Conservation (phyloP, 192 early-diverging fungal species). For the Podila minutissima region DNA sequence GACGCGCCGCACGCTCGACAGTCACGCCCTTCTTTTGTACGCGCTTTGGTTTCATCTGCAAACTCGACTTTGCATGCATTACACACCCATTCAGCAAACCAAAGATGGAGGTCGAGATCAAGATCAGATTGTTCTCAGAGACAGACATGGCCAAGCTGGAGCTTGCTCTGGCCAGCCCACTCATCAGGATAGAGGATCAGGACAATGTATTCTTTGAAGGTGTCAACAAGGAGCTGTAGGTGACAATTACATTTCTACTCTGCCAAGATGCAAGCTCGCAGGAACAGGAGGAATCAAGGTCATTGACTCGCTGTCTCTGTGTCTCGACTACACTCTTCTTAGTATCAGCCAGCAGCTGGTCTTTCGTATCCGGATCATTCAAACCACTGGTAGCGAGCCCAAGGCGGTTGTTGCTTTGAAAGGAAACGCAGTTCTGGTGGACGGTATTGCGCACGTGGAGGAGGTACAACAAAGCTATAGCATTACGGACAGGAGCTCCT, state of each 20-base stretch:
- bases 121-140: constrained; percentile 39
- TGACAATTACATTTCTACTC: not conserved
- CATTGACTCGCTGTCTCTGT: not conserved
- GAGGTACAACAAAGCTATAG: constrained; percentile 6
- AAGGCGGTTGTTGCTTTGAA: constrained; percentile 40
- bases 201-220: constrained; percentile 52
- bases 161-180: constrained; percentile 14
- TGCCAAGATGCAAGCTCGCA: not conserved
- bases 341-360: constrained; percentile 34
- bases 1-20: too few relatives aligned
- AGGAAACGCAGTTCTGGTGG: constrained; percentile 38
- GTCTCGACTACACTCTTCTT: not conserved
- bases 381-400: constrained; percentile 28
- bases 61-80: too few relatives aligned
- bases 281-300: too few relatives aligned
- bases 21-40: too few relatives aligned
- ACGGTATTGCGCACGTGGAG: constrained; percentile 40
- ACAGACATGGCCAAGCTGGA: constrained; percentile 28
- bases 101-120: constrained; percentile 49
- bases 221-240: constrained; percentile 29
- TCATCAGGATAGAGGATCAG: constrained; percentile 24
- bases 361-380: constrained; percentile 39
- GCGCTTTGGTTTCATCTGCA: too few relatives aligned
- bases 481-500: too few relatives aligned
- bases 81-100: not conserved